These are phyloP conservation scores for Vaccinium corymbosum DNA, from an alignment of 148 eudicot species.

Conservation along the genomic window DNA sequence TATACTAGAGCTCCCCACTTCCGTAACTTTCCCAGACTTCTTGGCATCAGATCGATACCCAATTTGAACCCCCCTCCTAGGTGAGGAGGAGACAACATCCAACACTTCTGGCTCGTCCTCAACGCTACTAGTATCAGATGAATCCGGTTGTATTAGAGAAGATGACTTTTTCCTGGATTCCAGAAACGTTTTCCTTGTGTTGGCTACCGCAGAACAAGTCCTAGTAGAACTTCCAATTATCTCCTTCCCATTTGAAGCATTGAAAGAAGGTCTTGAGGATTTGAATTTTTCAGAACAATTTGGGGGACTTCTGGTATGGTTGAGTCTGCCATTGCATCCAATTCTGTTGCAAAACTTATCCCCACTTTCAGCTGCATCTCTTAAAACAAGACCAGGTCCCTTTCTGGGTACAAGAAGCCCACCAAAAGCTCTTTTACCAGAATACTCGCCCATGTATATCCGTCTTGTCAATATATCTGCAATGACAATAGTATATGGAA, in stretches of 20 bases:
- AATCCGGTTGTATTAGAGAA: constrained; percentile 30
- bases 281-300: constrained; percentile 47
- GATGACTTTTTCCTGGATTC: constrained; percentile 38
- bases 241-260: constrained; percentile 53
- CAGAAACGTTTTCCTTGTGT: constrained; percentile 31
- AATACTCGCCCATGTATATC: constrained; percentile 48
- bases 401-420: constrained; percentile 42
- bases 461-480: constrained; percentile 29
- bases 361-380: constrained; percentile 41
- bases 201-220: constrained; percentile 20
- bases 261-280: constrained; percentile 37
- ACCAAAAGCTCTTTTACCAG: constrained; percentile 47
- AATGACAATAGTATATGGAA: constrained; percentile 8
- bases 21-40: constrained; percentile 27
- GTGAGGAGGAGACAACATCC: constrained; percentile 21
- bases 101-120: constrained; percentile 38
- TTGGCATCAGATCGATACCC: constrained; percentile 19
- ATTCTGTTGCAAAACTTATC: constrained; percentile 71
- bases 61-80: constrained; percentile 26
- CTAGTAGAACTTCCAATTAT: constrained; percentile 44
- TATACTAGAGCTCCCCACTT: constrained; percentile 38
- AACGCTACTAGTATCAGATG: constrained; percentile 42
- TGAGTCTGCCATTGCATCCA: constrained; percentile 77
- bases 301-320: constrained; percentile 35
- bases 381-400: constrained; percentile 34